These are phyloP conservation scores for Umbelopsis sp. DNA, from an alignment of 192 early-diverging fungal species.

Conservation along the genomic window DNA sequence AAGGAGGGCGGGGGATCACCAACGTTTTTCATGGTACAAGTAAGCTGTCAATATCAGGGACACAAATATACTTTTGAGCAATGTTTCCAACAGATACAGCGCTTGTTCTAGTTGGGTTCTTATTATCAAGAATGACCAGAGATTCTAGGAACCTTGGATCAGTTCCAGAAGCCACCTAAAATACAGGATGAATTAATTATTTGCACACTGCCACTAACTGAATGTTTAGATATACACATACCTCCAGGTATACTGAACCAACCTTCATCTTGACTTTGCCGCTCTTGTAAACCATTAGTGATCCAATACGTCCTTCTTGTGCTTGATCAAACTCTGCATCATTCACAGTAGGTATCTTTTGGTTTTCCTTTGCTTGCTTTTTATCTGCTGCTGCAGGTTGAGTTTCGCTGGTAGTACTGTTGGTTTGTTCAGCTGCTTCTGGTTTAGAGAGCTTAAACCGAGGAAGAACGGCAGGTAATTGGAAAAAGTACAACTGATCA, in stretches of 20 bases:
- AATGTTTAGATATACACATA: conserved; percentile 28
- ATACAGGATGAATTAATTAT: too few species aligned
- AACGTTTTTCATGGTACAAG: conserved; percentile 20
- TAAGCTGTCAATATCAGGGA: conserved; percentile 59
- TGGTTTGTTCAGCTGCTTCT: conserved; percentile 27
- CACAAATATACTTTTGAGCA: conserved; percentile 57
- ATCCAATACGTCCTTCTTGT: conserved; percentile 60
- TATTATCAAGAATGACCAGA: conserved; percentile 58
- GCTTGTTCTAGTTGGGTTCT: conserved; percentile 38
- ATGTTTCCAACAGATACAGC: conserved; percentile 61
- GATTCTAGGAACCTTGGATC: conserved; percentile 60
- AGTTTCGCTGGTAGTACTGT: conserved; percentile 22
- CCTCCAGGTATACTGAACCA: conserved; percentile 63
- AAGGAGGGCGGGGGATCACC: background rate
- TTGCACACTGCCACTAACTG: background rate
- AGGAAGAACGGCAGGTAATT: conserved; percentile 62
- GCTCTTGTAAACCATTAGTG: conserved; percentile 61
- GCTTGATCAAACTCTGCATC: conserved; percentile 16
- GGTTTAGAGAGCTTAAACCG: conserved; percentile 41
- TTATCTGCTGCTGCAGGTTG: background rate
- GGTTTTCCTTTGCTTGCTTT: conserved; percentile 18
- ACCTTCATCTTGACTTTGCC: conserved; percentile 67
- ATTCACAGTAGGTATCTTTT: conserved; percentile 20
- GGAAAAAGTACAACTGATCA: conserved; percentile 61
- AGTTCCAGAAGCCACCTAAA: conserved; percentile 46